Percentiles rank a stretch among this genome's conserved stretches.
Conservation (phyloP, 768 basidiomycete genomes). For the Rhizopogon rudus region DNA sequence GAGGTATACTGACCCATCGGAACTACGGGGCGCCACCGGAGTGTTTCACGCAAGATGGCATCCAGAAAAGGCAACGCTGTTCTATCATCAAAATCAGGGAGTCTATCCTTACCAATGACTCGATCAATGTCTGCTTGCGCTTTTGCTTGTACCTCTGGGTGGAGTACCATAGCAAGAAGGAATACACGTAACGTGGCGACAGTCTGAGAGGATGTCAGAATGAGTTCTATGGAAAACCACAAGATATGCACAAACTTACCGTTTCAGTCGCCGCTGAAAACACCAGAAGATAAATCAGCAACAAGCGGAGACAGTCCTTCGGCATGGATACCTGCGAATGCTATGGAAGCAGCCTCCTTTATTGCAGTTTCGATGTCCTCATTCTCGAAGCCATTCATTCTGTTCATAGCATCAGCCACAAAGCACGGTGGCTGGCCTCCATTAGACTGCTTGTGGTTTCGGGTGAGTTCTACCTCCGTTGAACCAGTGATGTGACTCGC, state of each 20-base stretch:
- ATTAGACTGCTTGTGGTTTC: slow-evolving; percentile 6
- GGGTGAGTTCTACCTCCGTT: background rate
- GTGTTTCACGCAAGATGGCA: slow-evolving; percentile 28
- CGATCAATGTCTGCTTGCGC: slow-evolving; percentile 30
- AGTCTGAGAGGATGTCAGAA: slow-evolving; percentile 14
- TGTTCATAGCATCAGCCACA: slow-evolving; percentile 21
- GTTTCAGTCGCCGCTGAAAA: slow-evolving; percentile 23
- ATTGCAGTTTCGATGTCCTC: slow-evolving; percentile 19
- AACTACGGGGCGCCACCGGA: slow-evolving; percentile 26
- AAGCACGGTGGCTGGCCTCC: slow-evolving; percentile 19
- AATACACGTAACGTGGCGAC: slow-evolving; percentile 25
- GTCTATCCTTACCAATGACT: slow-evolving; percentile 19
- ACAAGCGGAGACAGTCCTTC: background rate
- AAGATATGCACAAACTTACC: slow-evolving; percentile 7
- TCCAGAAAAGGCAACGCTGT: slow-evolving; percentile 23
- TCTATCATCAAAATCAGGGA: slow-evolving; percentile 23
- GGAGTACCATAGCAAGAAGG: slow-evolving; percentile 27
- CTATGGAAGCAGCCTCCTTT: slow-evolving; percentile 25
- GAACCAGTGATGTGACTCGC: slow-evolving; percentile 3
- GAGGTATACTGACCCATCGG: slow-evolving; percentile 16
- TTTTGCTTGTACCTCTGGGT: slow-evolving; percentile 29
- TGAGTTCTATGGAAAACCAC: background rate
- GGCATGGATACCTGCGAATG: slow-evolving; percentile 20
- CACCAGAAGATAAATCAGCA: slow-evolving; percentile 4
- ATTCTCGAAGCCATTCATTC: slow-evolving; percentile 11